These are phyloP conservation scores for Colletotrichum tamarilloi DNA, from an alignment of 2,329 filamentous ascomycete species.

Conservation along the genomic window DNA sequence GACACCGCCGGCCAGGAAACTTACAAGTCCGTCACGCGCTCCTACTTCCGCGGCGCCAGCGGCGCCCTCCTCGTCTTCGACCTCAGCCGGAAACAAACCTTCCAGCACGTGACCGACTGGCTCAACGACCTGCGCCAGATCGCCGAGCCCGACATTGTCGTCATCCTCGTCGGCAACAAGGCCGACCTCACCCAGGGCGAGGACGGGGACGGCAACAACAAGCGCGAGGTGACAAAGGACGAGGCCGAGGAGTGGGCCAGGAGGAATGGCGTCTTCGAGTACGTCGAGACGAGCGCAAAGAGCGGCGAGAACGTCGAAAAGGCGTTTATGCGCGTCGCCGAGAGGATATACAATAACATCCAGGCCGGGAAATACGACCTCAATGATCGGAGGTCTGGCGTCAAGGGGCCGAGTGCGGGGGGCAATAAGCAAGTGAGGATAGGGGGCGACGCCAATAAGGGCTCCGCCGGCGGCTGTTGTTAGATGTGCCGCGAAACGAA, in stretches of 20 bases:
- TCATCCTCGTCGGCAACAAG: constrained; percentile 96
- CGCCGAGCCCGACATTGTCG: constrained; percentile 93
- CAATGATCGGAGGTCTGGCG: constrained; percentile 90
- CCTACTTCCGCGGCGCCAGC: constrained; percentile 86
- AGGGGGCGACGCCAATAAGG: constrained; percentile 50
- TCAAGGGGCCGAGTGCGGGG: constrained; percentile 77
- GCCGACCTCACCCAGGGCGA: constrained; percentile 74
- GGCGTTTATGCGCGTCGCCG: constrained; percentile 92
- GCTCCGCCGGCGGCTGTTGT: constrained; percentile 59
- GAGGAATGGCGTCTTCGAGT: constrained; percentile 87
- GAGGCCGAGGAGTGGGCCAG: constrained; percentile 93
- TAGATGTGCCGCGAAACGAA: constrained; percentile 42
- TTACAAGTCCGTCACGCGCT: constrained; percentile 95
- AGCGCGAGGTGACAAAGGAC: constrained; percentile 81
- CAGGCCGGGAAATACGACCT: constrained; percentile 95
- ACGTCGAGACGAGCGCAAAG: constrained; percentile 97
- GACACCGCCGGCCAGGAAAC: constrained; percentile 97
- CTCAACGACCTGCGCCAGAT: constrained; percentile 93
- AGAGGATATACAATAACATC: constrained; percentile 96
- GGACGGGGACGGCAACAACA: constrained; percentile 55
- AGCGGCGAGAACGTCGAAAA: constrained; percentile 93
- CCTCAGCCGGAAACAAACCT: constrained; percentile 86
- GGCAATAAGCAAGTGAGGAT: constrained; percentile 60
- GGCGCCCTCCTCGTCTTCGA: constrained; percentile 90
- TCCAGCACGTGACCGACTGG: constrained; percentile 91